phyloP scores from a whole-genome alignment of 2,329 filamentous ascomycete species.

The Capronia coronata region DNA sequence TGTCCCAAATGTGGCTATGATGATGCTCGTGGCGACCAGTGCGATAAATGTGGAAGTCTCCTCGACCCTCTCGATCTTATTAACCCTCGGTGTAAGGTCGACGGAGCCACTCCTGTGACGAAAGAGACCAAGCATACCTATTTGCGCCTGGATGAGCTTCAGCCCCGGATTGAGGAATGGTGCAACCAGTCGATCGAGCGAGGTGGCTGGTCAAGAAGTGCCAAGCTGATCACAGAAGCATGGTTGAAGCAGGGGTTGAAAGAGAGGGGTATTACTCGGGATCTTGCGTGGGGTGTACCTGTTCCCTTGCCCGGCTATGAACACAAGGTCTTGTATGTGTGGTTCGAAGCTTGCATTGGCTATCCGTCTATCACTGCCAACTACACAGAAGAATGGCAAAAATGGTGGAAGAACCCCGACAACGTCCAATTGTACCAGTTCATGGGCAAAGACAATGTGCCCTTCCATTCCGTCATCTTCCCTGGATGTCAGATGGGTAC shows the following conservation, averaged over 20 bases:
- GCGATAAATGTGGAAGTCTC: conserved; percentile 66
- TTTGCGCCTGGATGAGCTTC: conserved; percentile 76
- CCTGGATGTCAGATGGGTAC: conserved; percentile 81
- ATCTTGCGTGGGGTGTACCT: conserved; percentile 80
- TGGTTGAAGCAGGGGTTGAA: conserved; percentile 68
- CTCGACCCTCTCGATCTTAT: conserved; percentile 68
- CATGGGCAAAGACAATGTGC: conserved; percentile 87
- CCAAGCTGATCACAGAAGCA: conserved; percentile 40
- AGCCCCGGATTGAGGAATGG: conserved; percentile 71
- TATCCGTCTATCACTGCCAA: conserved; percentile 92
- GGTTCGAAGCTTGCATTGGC: conserved; percentile 89
- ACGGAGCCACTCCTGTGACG: conserved; percentile 71
- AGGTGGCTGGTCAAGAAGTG: conserved; percentile 49
- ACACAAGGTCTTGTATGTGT: conserved; percentile 82
- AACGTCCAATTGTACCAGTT: conserved; percentile 88
- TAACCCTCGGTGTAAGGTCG: conserved; percentile 86
- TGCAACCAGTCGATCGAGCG: conserved; percentile 65
- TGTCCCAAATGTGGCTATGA: conserved; percentile 52
- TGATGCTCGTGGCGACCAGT: conserved; percentile 67
- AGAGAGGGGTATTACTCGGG: conserved; percentile 81
- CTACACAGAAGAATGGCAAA: conserved; percentile 83
- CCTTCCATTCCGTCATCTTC: conserved; percentile 87
- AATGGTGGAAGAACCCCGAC: conserved; percentile 90
- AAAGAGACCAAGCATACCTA: conserved; percentile 86
- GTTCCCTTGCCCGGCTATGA: conserved; percentile 57